Conservation (phyloP, 1,284 basidiomycete species). For the Vanrija sp. region DNA sequence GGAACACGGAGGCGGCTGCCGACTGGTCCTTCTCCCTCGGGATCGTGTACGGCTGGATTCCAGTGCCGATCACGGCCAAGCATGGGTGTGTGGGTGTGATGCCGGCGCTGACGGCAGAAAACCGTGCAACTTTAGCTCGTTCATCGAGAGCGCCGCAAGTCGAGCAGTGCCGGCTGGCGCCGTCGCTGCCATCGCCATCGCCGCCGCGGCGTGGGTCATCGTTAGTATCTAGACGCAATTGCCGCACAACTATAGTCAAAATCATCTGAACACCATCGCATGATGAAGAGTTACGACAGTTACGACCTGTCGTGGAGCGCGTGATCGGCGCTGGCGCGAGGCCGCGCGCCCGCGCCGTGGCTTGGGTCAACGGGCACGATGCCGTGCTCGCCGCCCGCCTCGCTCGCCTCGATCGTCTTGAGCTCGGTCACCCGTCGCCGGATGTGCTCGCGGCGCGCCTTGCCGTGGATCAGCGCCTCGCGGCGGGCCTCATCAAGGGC, state of each 20-base stretch:
- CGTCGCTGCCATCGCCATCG: not conserved
- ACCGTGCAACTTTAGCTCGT: constrained; percentile 11
- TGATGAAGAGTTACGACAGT: not conserved
- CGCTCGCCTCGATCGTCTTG: constrained; percentile 38
- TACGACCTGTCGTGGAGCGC: too few species aligned
- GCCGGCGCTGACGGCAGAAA: not conserved
- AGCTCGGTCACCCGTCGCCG: constrained; percentile 37
- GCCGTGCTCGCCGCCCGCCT: constrained; percentile 25
- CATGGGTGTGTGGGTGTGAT: constrained; percentile 25
- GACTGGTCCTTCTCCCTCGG: constrained; percentile 60
- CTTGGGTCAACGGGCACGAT: not conserved
- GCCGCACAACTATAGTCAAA: not conserved
- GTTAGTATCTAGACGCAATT: not conserved
- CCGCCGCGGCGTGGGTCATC: not conserved
- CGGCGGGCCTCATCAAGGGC: constrained; percentile 41
- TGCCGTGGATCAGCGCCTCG: constrained; percentile 43
- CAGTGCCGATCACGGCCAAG: constrained; percentile 34
- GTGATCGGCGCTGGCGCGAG: not conserved
- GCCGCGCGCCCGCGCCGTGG: not conserved
- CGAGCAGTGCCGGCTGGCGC: not conserved
- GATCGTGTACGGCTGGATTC: constrained; percentile 43
- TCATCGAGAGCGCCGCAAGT: constrained; percentile 3
- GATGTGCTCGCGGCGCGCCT: constrained; percentile 43
- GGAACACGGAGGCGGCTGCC: constrained; percentile 53
- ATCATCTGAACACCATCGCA: not conserved